phyloP scores from a whole-genome alignment of 441 rosid species.

The Capsella rubella region DNA sequence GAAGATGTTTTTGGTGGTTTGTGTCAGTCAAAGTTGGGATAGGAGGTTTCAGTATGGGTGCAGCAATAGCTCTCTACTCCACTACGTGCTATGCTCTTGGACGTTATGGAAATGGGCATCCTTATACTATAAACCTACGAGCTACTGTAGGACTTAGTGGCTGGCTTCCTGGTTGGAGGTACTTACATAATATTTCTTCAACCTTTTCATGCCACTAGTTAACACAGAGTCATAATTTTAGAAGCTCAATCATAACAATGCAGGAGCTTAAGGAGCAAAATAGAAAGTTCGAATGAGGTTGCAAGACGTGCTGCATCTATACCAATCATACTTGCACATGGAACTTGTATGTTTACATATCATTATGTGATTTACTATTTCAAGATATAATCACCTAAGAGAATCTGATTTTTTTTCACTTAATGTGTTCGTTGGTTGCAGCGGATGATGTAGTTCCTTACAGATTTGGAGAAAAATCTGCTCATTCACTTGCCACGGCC shows the following conservation, averaged over 20 bases:
- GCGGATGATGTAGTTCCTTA: conserved; percentile 88
- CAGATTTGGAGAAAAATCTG: conserved; percentile 76
- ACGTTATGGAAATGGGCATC: conserved; percentile 59
- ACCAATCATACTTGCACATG: conserved; percentile 69
- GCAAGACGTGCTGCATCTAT: conserved; percentile 67
- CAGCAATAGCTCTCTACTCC: conserved; percentile 70
- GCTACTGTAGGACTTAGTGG: conserved; percentile 81
- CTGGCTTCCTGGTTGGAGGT: conserved; percentile 82
- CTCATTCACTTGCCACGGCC: conserved; percentile 57
- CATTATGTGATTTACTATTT: conserved; percentile 17
- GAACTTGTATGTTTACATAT: conserved; percentile 49
- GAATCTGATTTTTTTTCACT: background rate
- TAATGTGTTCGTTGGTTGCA: conserved; percentile 43
- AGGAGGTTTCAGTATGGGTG: conserved; percentile 83
- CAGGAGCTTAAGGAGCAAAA: conserved; percentile 64
- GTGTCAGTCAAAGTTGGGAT: conserved; percentile 68
- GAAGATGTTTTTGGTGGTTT: conserved; percentile 18
- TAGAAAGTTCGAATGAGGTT: conserved; percentile 64
- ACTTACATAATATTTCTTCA: background rate
- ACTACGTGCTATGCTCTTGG: conserved; percentile 66
- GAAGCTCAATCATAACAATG: conserved; percentile 21
- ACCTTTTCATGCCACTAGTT: conserved; percentile 34
- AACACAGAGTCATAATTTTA: conserved; percentile 7
- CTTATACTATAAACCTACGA: conserved; percentile 55
- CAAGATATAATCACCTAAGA: conserved; percentile 20